Base-by-base conservation (phyloP, 139 green algal species). In the Limnomonas spitsbergensis region DNA sequence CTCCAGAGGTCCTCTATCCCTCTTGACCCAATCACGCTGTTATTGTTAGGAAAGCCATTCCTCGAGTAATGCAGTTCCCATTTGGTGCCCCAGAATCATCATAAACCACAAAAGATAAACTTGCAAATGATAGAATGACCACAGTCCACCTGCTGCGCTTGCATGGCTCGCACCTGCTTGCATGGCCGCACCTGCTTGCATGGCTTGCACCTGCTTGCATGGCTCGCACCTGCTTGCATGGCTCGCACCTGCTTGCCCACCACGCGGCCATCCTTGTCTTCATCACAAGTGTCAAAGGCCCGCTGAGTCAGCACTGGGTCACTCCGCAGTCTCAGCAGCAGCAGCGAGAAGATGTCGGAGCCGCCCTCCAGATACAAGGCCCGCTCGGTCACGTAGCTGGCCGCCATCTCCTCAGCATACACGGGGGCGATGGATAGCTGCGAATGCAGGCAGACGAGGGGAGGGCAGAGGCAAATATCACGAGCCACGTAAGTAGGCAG, bases 291-390 rank as follows among this genome's bases (percentile, higher is more conserved):
- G 36, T 74, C 68, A 42, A 53, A 74, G 35, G 24, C 29, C 4
- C 14, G 9, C 68, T 74, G 68, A 47, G 68, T 74, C 35, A 74
- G 68, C 68, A 32, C 29, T 14, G 68, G 68, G 68, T 74, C 36
- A 32, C 24, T 32, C 35, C 35, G 9, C 6, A 74, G 68, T 4
- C 68, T 42, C 68, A 32, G 24, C 34, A n/a, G 9, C 20, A 74
- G 68, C 36, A 74, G 36, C 36, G 68, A 24, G 36, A 74, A 74
- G 4, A 74, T 7, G 36, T 74, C 36, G 20, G 56, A 70, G 20
- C 14, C 14, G 14, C 47, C 47, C 14, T 14, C 47, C 47, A 61
- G 47, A 61, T 61, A 61, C 14, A 20, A 14, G 20, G 47, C 14
- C 14, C 47, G 47, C 47, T 61, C 47, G 14, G 20, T 20, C 20